Percentiles rank a stretch among this genome's conserved stretches.
Conservation (phyloP, 169 alveolate genomes). For the Hepatocystis sp. region DNA sequence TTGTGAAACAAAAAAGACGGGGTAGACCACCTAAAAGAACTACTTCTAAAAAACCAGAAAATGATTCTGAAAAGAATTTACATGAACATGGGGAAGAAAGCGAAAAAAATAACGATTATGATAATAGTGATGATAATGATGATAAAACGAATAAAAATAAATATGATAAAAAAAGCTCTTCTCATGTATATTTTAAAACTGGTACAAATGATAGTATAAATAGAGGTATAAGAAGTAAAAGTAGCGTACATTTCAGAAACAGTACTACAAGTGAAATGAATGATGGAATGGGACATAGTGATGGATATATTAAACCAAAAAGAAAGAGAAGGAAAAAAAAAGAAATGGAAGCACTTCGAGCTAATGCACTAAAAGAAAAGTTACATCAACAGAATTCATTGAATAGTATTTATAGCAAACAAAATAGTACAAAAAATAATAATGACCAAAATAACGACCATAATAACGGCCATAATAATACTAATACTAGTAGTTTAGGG, state of each 20-base stretch:
- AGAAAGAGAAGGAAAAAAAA: conserved; percentile 73
- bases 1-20: conserved; percentile 11
- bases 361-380: conserved; percentile 60
- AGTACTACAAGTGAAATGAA: background rate
- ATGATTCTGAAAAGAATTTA: conserved; percentile 8
- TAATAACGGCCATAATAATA: conserved; percentile 5
- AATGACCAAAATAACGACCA: conserved; percentile 1
- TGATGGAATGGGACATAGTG: conserved; percentile 25
- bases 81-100: conserved; percentile 31
- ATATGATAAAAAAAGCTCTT: conserved; percentile 4
- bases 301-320: conserved; percentile 53
- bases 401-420: conserved; percentile 33
- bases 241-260: background rate
- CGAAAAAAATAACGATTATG: background rate
- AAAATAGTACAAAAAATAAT: conserved; percentile 31
- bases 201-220: no score
- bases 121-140: conserved; percentile 36
- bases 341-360: conserved; percentile 76
- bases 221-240: no score
- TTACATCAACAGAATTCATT: conserved; percentile 68
- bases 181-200: conserved; percentile 11
- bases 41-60: conserved; percentile 4
- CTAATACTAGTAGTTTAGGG: no score
- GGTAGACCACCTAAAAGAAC: conserved; percentile 38
- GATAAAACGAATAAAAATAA: conserved; percentile 31